A percentile compares a stretch with the other conserved stretches of the same genome.
phyloP scores from a whole-genome alignment of 108 stramenopile genomes.

The Pseudonitzschia multiseries region DNA sequence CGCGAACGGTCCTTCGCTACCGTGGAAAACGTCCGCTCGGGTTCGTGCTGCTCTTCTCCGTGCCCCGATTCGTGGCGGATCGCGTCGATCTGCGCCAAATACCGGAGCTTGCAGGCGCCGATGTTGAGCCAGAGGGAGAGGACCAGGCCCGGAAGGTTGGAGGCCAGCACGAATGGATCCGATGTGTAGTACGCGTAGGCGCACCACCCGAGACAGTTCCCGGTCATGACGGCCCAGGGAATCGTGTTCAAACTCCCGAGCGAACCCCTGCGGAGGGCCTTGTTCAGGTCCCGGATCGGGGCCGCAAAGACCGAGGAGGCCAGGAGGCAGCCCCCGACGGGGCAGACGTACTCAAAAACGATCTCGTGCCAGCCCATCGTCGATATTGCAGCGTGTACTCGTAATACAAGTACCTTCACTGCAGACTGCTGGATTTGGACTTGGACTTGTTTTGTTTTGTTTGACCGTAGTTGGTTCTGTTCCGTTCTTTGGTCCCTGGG shows the following conservation, averaged over 20 bases:
- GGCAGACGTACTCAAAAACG: constrained; percentile 48
- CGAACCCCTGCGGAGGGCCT: constrained; percentile 34
- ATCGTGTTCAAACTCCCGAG: constrained; percentile 34
- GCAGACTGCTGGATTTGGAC: background rate
- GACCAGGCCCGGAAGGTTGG: constrained; percentile 64
- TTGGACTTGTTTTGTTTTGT: background rate
- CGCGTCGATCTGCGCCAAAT: constrained; percentile 19
- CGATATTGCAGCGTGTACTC: too few relatives aligned
- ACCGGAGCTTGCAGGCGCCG: constrained; percentile 65
- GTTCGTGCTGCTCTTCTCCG: too few relatives aligned
- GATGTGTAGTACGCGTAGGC: constrained; percentile 35
- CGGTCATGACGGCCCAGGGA: constrained; percentile 72
- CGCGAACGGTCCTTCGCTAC: too few relatives aligned
- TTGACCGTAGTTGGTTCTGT: background rate
- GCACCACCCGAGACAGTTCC: constrained; percentile 60
- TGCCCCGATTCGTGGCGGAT: background rate
- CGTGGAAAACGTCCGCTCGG: too few relatives aligned
- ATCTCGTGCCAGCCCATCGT: constrained; percentile 24
- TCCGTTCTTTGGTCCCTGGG: too few relatives aligned
- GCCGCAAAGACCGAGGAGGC: constrained; percentile 33
- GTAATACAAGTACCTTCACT: too few relatives aligned
- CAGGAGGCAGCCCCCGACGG: constrained; percentile 40
- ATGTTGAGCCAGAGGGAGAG: constrained; percentile 63
- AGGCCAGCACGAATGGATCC: constrained; percentile 54
- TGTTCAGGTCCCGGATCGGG: constrained; percentile 38